Evolutionary conservation across 768 basidiomycete species (phyloP), one percentile per base, ranked within the genome.

Genomic region (Exsudoporus frostii): DNA sequence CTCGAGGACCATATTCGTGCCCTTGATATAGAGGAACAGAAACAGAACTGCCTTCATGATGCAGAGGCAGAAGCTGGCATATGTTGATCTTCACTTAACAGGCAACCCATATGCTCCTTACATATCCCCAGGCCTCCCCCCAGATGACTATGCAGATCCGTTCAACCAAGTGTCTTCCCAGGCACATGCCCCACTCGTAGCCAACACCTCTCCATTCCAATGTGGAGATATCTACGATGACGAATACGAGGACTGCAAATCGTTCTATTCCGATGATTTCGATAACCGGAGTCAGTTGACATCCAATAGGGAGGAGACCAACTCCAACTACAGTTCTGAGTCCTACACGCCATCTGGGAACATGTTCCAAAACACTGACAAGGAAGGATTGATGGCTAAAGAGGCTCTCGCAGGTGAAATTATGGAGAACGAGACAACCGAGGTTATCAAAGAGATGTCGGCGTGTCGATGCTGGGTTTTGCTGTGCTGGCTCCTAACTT

Each of bases 341-440:
- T 90, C 89, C 0, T 98, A 97, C 62, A 95, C 94, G 0, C 95
- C 95, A 0, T 93, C 91, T 0, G 74, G 92, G 30, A 97, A 97
- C 62, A 98, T 97, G 95, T 97, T 98, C 81, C 86, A 89, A 58
- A 85, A 84, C 55, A 79, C 83, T 2, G 88, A 92, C 56, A 88
- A 84, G 66, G 82, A 85, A 56, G 85, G 79, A 6, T 61, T 88
- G 38, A 71, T 81, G 34, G 88, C 90, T 58, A 93, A 94, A 74
- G 92, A 96, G 61, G 80, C 84, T 5, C 73, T 96, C 1, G 83
- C 92, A 1, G 90, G 89, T 1, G 91, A 93, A 65, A 84, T 92
- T 13, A 80, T 86, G 66, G 92, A 96, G 54, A 86, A 88, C 32
- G 94, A 96, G 74, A 90, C 87, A 13, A 82, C 86, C 0, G 96